Evolutionary conservation across 148 eudicot species (phyloP).

Genomic region (Polygonum maritimum): DNA sequence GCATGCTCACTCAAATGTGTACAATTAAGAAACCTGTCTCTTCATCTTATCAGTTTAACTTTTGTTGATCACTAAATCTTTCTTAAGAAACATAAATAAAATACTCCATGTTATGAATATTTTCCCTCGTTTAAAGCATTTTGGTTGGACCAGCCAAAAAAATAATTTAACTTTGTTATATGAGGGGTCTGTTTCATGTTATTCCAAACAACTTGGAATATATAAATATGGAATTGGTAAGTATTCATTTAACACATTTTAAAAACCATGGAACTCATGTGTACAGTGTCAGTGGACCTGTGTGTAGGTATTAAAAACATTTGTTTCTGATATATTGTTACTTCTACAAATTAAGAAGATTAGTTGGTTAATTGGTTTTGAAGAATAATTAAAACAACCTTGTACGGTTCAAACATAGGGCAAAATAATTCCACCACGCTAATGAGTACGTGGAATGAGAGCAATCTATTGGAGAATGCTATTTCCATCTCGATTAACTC

Average conservation of each 20-base stretch:
- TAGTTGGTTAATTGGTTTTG: background rate
- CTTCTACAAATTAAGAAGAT: background rate
- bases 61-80: too few relatives aligned
- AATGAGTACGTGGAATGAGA: background rate
- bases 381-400: background rate
- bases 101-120: too few relatives aligned
- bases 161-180: too few relatives aligned
- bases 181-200: background rate
- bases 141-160: background rate
- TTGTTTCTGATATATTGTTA: too few relatives aligned
- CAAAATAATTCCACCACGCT: background rate
- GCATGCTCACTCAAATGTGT: too few relatives aligned
- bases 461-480: background rate
- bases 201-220: background rate
- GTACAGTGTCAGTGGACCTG: background rate
- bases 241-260: too few relatives aligned
- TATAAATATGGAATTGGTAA: too few relatives aligned
- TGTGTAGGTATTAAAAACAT: background rate
- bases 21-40: too few relatives aligned
- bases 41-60: too few relatives aligned
- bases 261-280: too few relatives aligned
- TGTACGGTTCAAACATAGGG: background rate
- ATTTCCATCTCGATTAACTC: slow-evolving; percentile 8
- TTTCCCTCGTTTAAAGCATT: background rate
- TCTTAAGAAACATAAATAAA: too few relatives aligned